A percentile compares a stretch with the other conserved stretches of the same genome.
phyloP scores from a whole-genome alignment of 2,329 filamentous ascomycete genomes.

The Clarireedia hainanense region DNA sequence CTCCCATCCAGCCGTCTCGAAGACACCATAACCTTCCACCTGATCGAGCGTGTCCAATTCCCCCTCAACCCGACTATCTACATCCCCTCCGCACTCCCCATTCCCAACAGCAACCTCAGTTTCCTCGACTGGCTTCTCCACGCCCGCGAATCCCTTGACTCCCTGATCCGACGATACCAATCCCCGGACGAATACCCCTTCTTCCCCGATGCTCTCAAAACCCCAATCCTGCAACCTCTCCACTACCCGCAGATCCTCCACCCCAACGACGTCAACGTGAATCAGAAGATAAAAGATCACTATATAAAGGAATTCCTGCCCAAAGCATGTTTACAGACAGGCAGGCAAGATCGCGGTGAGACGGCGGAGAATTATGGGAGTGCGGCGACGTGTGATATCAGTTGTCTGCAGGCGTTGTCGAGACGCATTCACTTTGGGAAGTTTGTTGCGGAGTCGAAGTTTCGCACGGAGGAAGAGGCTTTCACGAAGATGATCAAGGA shows the following conservation, averaged over 20 bases:
- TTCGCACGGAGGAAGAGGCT: conserved; percentile 69
- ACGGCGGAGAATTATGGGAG: conserved; percentile 93
- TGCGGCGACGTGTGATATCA: conserved; percentile 83
- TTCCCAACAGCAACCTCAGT: conserved; percentile 65
- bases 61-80: conserved; percentile 88
- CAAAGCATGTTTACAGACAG: conserved; percentile 69
- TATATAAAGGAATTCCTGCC: conserved; percentile 83
- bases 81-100: conserved; percentile 65
- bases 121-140: conserved; percentile 92
- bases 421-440: conserved; percentile 95
- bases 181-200: conserved; percentile 97
- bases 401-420: conserved; percentile 81
- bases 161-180: conserved; percentile 87
- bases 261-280: conserved; percentile 83
- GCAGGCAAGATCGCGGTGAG: conserved; percentile 73
- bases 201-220: conserved; percentile 74
- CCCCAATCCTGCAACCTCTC: conserved; percentile 78
- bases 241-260: conserved; percentile 85
- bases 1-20: conserved; percentile 66
- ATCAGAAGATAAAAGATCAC: conserved; percentile 74
- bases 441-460: conserved; percentile 96
- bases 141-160: conserved; percentile 87
- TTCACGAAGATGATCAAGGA: conserved; percentile 79
- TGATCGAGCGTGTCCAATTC: conserved; percentile 98
- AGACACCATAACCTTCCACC: conserved; percentile 93